These are phyloP conservation scores for Debaryomyces sp. DNA, from an alignment of 1,139 yeast species.

Conservation along the genomic window DNA sequence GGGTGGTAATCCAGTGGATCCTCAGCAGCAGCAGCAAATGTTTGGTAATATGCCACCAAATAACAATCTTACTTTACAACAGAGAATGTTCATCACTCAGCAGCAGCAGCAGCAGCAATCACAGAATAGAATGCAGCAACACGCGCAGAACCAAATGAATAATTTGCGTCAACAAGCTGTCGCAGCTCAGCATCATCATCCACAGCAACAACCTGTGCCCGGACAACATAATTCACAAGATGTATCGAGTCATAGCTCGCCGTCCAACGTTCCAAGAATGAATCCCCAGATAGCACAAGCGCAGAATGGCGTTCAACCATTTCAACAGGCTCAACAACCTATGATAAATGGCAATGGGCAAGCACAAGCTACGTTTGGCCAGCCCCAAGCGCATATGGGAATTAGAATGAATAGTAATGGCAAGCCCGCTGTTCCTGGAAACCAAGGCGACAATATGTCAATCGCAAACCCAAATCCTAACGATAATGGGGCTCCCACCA, in stretches of 20 bases:
- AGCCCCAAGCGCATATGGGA: constrained; percentile 14
- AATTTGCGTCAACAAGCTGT: constrained; percentile 51
- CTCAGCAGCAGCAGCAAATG: constrained; percentile 28
- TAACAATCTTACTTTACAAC: constrained; percentile 12
- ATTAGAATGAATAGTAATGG: constrained; percentile 19
- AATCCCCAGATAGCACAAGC: constrained; percentile 21
- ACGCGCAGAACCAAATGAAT: constrained; percentile 56
- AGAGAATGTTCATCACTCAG: constrained; percentile 11
- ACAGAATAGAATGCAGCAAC: constrained; percentile 47
- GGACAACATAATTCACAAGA: constrained; percentile 16
- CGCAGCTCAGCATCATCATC: constrained; percentile 24
- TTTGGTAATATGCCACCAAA: constrained; percentile 17
- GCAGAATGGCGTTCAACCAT: constrained; percentile 16
- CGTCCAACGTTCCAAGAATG: constrained; percentile 22
- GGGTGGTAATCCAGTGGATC: constrained; percentile 20
- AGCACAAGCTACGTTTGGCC: constrained; percentile 13
- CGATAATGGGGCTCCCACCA: constrained; percentile 9
- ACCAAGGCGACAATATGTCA: constrained; percentile 3
- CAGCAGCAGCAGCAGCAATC: constrained; percentile 24
- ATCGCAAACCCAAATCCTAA: neutral
- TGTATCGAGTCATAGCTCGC: constrained; percentile 19
- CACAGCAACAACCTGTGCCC: constrained; percentile 12
- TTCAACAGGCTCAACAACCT: constrained; percentile 16
- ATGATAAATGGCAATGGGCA: constrained; percentile 12
- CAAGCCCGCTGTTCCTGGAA: constrained; percentile 11